Conservation (phyloP, 129 eudicot species). For the Chrysanthemum lavandulifolium region DNA sequence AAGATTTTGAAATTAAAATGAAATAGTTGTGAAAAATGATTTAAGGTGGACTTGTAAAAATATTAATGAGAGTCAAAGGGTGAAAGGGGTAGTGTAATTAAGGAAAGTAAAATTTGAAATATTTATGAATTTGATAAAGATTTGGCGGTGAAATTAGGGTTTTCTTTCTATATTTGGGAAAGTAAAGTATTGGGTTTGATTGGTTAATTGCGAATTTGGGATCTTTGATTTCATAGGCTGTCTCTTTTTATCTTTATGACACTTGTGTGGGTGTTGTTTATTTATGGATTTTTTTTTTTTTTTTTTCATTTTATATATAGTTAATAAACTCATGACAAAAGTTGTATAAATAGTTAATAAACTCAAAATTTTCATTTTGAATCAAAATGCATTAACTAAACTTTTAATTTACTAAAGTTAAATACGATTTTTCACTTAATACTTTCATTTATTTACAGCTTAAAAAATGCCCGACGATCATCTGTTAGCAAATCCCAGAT, state of each 20-base stretch:
- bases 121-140: conserved; percentile 18
- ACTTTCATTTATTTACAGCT: no score
- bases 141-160: conserved; percentile 32
- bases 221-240: conserved; percentile 22
- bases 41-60: conserved; percentile 29
- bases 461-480: no score
- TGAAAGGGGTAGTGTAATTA: conserved; percentile 18
- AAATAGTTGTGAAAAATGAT: conserved; percentile 24
- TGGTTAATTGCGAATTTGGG: conserved; percentile 7
- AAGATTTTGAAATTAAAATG: conserved; percentile 27
- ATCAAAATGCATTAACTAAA: no score
- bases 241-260: conserved; percentile 1
- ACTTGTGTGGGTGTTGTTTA: background rate
- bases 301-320: no score
- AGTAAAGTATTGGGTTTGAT: background rate
- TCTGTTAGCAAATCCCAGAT: no score
- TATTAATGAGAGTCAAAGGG: conserved; percentile 35
- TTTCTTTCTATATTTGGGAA: background rate
- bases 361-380: no score
- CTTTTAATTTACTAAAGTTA: no score
- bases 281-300: no score
- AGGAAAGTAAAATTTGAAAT: conserved; percentile 21
- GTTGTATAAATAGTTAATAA: no score
- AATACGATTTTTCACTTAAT: no score
- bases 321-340: no score